Conservation (phyloP, 148 eudicot species). For the Nepenthes gracilis region DNA sequence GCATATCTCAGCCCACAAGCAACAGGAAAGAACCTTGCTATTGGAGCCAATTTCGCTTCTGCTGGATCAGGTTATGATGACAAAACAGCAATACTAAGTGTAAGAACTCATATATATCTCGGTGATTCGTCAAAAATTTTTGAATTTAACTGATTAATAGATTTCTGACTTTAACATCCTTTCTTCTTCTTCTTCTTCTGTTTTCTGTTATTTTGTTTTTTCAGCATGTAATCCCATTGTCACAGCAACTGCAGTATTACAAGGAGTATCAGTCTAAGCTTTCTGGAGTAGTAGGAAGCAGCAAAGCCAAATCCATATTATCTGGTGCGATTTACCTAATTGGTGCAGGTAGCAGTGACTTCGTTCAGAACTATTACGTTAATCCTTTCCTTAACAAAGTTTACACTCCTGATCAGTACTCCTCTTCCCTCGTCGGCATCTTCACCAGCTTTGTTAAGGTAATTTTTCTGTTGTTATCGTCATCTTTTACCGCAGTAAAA, state of each 20-base stretch:
- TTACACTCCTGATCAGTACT: conserved; percentile 65
- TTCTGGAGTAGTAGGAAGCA: conserved; percentile 46
- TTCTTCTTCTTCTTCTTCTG: background rate
- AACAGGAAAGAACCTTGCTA: conserved; percentile 73
- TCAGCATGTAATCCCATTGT: conserved; percentile 82
- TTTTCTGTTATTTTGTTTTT: background rate
- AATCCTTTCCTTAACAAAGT: conserved; percentile 62
- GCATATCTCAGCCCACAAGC: conserved; percentile 96
- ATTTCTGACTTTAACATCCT: too few relatives aligned
- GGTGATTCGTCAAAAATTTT: background rate
- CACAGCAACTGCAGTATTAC: conserved; percentile 65
- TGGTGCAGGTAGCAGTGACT: conserved; percentile 80
- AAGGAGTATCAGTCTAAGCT: conserved; percentile 81
- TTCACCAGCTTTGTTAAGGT: conserved; percentile 63
- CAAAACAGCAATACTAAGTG: conserved; percentile 57
- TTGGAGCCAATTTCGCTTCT: conserved; percentile 90
- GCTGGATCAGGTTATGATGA: conserved; percentile 95
- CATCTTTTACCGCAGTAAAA: background rate
- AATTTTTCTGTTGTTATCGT: background rate
- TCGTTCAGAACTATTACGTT: conserved; percentile 70
- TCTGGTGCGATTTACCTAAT: conserved; percentile 50
- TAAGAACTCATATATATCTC: conserved; percentile 13
- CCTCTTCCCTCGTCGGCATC: conserved; percentile 44
- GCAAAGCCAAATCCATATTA: conserved; percentile 50
- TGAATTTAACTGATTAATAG: too few relatives aligned